These are phyloP conservation scores for Fusarium liriodendri DNA, from an alignment of 2,329 filamentous ascomycete genomes.

Conservation along the genomic window DNA sequence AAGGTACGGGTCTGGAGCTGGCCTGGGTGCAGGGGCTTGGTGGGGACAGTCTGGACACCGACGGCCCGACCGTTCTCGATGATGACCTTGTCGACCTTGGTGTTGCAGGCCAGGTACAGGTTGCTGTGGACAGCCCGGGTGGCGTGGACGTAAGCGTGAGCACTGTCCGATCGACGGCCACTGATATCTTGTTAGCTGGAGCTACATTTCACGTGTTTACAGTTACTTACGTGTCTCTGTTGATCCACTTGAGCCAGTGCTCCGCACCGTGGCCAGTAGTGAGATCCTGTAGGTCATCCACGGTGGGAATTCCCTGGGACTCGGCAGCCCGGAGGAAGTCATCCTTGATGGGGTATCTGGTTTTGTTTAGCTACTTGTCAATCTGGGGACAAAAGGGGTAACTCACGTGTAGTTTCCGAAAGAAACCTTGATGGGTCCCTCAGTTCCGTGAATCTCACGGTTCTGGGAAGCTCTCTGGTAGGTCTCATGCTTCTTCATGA, in stretches of 20 bases:
- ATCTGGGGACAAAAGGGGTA: neutral
- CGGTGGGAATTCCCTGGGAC: slow-evolving; percentile 77
- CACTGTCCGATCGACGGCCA: slow-evolving; percentile 76
- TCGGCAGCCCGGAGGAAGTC: slow-evolving; percentile 81
- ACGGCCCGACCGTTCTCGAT: slow-evolving; percentile 79
- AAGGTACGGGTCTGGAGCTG: slow-evolving; percentile 66
- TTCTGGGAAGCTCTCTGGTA: slow-evolving; percentile 76
- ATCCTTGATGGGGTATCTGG: slow-evolving; percentile 78
- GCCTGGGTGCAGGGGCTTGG: slow-evolving; percentile 72
- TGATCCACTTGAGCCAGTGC: slow-evolving; percentile 90
- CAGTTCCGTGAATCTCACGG: slow-evolving; percentile 77
- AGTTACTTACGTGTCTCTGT: slow-evolving; percentile 57
- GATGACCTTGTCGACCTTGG: slow-evolving; percentile 81
- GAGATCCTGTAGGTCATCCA: slow-evolving; percentile 82
- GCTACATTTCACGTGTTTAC: neutral
- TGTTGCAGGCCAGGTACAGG: slow-evolving; percentile 78
- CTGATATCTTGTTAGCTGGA: neutral
- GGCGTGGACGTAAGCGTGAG: slow-evolving; percentile 82
- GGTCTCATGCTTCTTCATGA: slow-evolving; percentile 86
- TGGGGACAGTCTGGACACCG: slow-evolving; percentile 75
- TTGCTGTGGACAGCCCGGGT: slow-evolving; percentile 78
- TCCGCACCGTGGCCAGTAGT: slow-evolving; percentile 77
- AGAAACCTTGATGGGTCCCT: slow-evolving; percentile 85
- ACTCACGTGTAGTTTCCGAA: slow-evolving; percentile 77
- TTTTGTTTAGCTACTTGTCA: neutral